These are phyloP conservation scores for Rutstroemia sp. DNA, from an alignment of 2,329 filamentous ascomycete species.

Conservation along the genomic window DNA sequence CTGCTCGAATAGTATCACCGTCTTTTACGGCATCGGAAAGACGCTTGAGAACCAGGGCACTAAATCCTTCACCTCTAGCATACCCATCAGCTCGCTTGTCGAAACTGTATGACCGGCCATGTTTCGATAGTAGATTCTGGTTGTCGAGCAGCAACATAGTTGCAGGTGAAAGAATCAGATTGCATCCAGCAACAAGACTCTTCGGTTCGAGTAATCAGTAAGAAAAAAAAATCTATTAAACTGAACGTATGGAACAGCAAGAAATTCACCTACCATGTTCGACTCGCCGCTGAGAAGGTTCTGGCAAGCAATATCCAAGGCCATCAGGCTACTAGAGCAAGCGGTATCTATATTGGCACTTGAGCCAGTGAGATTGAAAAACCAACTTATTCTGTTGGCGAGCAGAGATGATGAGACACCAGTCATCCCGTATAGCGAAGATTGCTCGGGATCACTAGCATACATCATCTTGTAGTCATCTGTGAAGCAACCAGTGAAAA, in stretches of 20 bases:
- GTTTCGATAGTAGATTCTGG: slow-evolving; percentile 2
- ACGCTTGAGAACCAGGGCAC: slow-evolving; percentile 49
- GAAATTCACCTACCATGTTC: slow-evolving; percentile 29
- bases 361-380: slow-evolving; percentile 42
- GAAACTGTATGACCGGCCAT: slow-evolving; percentile 42
- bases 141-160: neutral
- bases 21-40: slow-evolving; percentile 48
- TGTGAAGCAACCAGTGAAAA: slow-evolving; percentile 42
- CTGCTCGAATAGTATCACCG: slow-evolving; percentile 48
- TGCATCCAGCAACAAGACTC: slow-evolving; percentile 38
- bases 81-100: slow-evolving; percentile 55
- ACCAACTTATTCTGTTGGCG: slow-evolving; percentile 47
- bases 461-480: slow-evolving; percentile 1
- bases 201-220: slow-evolving; percentile 4
- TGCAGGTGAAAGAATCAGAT: slow-evolving; percentile 49
- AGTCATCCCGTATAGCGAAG: neutral
- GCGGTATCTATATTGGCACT: slow-evolving; percentile 51
- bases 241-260: slow-evolving; percentile 28
- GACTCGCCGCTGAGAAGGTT: slow-evolving; percentile 29
- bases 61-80: slow-evolving; percentile 53
- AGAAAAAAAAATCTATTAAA: slow-evolving; percentile 20
- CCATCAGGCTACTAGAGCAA: slow-evolving; percentile 48
- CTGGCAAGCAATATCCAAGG: slow-evolving; percentile 45
- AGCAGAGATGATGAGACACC: slow-evolving; percentile 35
- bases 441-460: slow-evolving; percentile 1